Conservation (phyloP, 2,329 filamentous ascomycete genomes). For the Teratosphaeria pseudoeucalypti region DNA sequence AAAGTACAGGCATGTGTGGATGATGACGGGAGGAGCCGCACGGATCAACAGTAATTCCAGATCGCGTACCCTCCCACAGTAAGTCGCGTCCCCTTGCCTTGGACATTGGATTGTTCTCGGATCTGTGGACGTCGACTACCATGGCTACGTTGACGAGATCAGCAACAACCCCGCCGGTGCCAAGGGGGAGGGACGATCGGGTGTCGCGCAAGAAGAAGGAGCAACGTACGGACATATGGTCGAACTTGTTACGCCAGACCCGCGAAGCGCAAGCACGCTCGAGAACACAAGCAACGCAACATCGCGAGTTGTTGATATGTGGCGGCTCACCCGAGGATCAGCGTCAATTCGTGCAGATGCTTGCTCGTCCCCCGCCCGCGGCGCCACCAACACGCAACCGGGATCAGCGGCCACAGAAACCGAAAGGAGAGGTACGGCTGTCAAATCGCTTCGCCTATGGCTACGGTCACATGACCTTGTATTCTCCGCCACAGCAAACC, state of each 20-base stretch:
- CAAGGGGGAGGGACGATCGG: not conserved
- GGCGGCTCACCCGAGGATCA: slow-evolving; percentile 24
- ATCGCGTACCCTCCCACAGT: not conserved
- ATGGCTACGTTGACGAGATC: not conserved
- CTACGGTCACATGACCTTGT: slow-evolving; percentile 25
- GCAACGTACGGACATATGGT: slow-evolving; percentile 25
- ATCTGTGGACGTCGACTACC: not conserved
- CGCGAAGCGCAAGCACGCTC: slow-evolving; percentile 26
- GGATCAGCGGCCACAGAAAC: slow-evolving; percentile 12
- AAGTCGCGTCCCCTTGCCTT: not conserved
- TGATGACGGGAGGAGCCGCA: not conserved
- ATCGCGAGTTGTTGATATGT: slow-evolving; percentile 21
- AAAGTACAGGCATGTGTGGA: not conserved
- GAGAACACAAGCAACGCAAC: slow-evolving; percentile 21
- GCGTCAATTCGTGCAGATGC: slow-evolving; percentile 15
- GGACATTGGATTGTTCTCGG: not conserved
- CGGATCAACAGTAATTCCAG: not conserved
- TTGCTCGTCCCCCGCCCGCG: slow-evolving; percentile 19
- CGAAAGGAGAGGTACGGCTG: slow-evolving; percentile 21
- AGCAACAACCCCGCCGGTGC: not conserved
- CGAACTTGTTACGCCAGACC: slow-evolving; percentile 23
- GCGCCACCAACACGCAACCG: slow-evolving; percentile 14
- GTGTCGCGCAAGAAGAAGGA: slow-evolving; percentile 13
- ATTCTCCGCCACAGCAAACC: slow-evolving; percentile 18
- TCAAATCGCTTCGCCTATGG: slow-evolving; percentile 26